Evolutionary conservation across 179 eudicot species (phyloP), one percentile per base, ranked within the genome.

Genomic region (Pouteria campechiana): DNA sequence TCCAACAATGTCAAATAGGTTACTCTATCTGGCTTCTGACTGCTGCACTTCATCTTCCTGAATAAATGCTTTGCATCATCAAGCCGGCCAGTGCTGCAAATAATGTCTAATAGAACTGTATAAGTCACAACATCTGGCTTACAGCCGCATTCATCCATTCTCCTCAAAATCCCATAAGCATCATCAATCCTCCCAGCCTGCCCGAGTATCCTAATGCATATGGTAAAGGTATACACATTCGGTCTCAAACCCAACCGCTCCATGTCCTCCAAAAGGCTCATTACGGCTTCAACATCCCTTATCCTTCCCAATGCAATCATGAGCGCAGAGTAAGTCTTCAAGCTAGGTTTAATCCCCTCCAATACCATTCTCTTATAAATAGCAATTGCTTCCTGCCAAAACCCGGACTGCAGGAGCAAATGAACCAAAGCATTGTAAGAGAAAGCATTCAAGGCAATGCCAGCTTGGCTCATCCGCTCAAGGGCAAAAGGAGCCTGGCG

Each of bases 1-100:
- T 86, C 90, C 76, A 90, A 55, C 55, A 90, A 52, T 16, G 98
- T 90, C 36, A 85, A 70, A 45, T 86, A 90, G 58, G 93, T 90
- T 33, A 90, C 94, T 45, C 80, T 67, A 69, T 90, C 98, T 6
- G 98, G 98, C 39, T 70, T 79, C 8, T 81, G 87, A 47, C 68
- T 57, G 34, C 84, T 64, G 9, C 58, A 60, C 67, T 70, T 90
- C 90, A 90, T 86, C 59, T 81, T 75, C 16, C 6, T 25, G 52
- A 85, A 81, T 46, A 90, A 68, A 50, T 43, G 52, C 55, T 76
- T 90, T 36, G 95, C 98, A 58, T 63, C 63, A 25, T 79, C 66
- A 15, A 85, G 58, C 49, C 70, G 70, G 3, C 90, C 82, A 20
- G 82, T 78, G 61, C 41, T 65, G 62, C 98, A 86, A 33, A 90